These are phyloP conservation scores for Glomus cerebriforme DNA, from an alignment of 192 early-diverging fungal species.

Conservation along the genomic window DNA sequence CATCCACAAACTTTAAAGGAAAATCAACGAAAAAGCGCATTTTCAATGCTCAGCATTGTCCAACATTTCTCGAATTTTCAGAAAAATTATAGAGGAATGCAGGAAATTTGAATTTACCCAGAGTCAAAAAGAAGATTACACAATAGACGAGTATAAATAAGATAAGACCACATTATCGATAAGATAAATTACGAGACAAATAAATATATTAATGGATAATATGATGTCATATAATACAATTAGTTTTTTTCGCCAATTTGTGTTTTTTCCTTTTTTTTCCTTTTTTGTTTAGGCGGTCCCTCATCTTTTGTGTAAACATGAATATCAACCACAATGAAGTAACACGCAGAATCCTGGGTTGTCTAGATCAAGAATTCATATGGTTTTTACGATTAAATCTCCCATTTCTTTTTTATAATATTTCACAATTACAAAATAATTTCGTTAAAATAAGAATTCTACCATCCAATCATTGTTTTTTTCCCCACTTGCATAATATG, in stretches of 20 bases:
- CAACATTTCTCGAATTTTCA: not conserved
- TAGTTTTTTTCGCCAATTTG: not conserved
- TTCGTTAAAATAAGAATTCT: not conserved
- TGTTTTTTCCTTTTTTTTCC: not conserved
- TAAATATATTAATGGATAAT: not conserved
- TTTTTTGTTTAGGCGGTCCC: not conserved
- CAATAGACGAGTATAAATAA: not conserved
- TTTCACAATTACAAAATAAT: not conserved
- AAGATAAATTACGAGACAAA: not conserved
- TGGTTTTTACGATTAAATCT: not conserved
- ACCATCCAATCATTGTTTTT: not conserved
- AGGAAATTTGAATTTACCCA: too few relatives aligned
- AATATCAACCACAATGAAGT: not conserved
- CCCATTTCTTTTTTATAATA: not conserved
- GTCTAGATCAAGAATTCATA: not conserved
- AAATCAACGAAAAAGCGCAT: not conserved
- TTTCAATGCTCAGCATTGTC: not conserved
- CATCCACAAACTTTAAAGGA: not conserved
- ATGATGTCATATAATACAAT: not conserved
- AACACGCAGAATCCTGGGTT: not conserved
- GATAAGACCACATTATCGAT: not conserved
- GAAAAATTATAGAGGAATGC: too few relatives aligned
- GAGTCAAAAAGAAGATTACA: too few relatives aligned
- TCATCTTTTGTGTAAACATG: not conserved
- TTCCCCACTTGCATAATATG: not conserved